Evolutionary conservation across 345 rosid genomes (phyloP), one percentile per base, ranked within the genome.

Genomic region (Arabis alpina): DNA sequence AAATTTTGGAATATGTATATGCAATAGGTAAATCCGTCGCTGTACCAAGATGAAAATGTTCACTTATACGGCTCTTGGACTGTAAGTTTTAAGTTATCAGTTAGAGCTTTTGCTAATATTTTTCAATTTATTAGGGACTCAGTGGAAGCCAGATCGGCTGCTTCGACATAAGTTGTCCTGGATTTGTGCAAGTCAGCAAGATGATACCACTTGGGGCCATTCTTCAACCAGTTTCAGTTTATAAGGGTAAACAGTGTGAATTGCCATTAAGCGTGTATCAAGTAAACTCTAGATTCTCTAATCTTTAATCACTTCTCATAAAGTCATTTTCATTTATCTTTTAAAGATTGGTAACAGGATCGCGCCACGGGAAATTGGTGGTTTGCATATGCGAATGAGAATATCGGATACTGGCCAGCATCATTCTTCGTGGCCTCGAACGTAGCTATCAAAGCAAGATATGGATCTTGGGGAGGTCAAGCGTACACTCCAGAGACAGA

Each of bases 391-490:
- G n/a, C 2, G 15, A 2, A 11, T n/a, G 54, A 73, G 30, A 13
- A 8, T 3, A 2, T 73, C 11, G 81, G 78, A 5, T 70, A 74
- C 34, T 75, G 76, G 76, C 74, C 77, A 45, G 52, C 25, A 6
- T 3, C 68, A 5, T 10, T 71, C 56, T 59, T 79, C 57, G 6
- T 13, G 27, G 11, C 8, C 42, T 1, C 7, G 8, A 34, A 41
- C 3, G 36, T 45, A 19, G 39, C 15, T 52, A 39, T 51, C 2
- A 7, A 3, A 16, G 61, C 45, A 39, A 5, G 3, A 28, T 60
- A 27, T 32, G 68, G 41, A 25, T 12, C 75, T 42, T 71, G 69
- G 75, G 69, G 69, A 28, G 69, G 62, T 25, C 43, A 53, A 61
- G 61, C 8, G 0, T 71, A 53, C 15, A 61, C 15, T 39, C 62